Conservation (phyloP, 2,329 filamentous ascomycete genomes). For the Curvularia lunata region DNA sequence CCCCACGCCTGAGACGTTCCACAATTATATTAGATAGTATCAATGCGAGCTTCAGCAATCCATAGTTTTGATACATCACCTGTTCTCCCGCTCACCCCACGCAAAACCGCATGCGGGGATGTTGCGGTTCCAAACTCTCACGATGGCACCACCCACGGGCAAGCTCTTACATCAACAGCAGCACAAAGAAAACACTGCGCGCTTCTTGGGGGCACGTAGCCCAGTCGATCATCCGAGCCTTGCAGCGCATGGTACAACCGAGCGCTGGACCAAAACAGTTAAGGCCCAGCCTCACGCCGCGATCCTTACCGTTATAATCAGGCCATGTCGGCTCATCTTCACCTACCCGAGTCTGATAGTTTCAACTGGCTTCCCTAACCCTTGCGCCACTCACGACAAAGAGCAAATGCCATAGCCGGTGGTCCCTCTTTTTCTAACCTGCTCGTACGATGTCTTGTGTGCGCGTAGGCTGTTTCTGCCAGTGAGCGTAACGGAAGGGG, state of each 20-base stretch:
- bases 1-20: not conserved
- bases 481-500: not conserved
- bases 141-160: slow-evolving; percentile 10
- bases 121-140: slow-evolving; percentile 1
- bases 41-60: slow-evolving; percentile 8
- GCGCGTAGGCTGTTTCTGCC: not conserved
- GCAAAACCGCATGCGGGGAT: not conserved
- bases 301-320: slow-evolving; percentile 9
- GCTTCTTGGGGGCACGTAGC: too few species aligned
- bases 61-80: not conserved
- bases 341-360: slow-evolving; percentile 10
- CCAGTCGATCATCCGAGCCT: slow-evolving; percentile 14
- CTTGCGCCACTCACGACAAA: slow-evolving; percentile 1
- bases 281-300: slow-evolving; percentile 1
- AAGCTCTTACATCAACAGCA: slow-evolving; percentile 6
- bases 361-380: not conserved
- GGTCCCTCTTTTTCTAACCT: not conserved
- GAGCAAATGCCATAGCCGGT: not conserved
- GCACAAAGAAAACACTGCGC: slow-evolving; percentile 1
- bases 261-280: slow-evolving; percentile 5
- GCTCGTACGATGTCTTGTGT: slow-evolving; percentile 3
- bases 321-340: slow-evolving; percentile 16
- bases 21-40: slow-evolving; percentile 7
- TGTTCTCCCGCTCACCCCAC: slow-evolving; percentile 1
- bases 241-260: slow-evolving; percentile 9